Percentiles rank a stretch among this genome's conserved stretches.
Conservation (phyloP, 208 protist species). For the Acanthamoeba quina region DNA sequence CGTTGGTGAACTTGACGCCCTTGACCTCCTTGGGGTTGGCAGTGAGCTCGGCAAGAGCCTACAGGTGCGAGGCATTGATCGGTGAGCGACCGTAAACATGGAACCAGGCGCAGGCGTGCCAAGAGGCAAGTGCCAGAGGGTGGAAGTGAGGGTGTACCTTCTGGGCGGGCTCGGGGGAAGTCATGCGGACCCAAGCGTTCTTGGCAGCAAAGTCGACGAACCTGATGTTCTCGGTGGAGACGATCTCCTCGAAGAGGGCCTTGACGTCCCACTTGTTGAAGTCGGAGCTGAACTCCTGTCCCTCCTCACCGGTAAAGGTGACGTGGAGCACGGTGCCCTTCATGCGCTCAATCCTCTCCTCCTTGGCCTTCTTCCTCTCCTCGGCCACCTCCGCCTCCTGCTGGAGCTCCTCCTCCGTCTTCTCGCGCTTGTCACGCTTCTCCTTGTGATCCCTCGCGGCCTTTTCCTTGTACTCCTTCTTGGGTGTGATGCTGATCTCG, state of each 20-base stretch:
- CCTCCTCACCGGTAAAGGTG: not conserved
- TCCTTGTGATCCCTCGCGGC: not conserved
- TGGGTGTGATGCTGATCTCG: constrained; percentile 13
- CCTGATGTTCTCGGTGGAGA: not conserved
- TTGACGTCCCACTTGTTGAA: constrained; percentile 48
- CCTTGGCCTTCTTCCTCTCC: not conserved
- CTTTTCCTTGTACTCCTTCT: not conserved
- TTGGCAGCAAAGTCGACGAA: not conserved
- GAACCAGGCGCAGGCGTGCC: too few relatives aligned
- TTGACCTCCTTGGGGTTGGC: constrained; percentile 44
- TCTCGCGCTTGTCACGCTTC: not conserved
- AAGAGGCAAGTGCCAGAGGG: not conserved
- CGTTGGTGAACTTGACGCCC: constrained; percentile 9
- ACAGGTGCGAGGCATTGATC: not conserved
- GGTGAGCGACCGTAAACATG: too few relatives aligned
- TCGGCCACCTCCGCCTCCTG: not conserved
- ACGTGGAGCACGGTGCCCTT: constrained; percentile 31
- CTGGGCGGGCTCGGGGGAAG: not conserved
- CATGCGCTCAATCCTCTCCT: not conserved
- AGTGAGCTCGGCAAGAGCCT: not conserved
- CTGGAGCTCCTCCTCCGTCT: not conserved
- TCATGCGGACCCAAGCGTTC: not conserved
- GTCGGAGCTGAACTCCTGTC: not conserved
- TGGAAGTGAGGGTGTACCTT: not conserved
- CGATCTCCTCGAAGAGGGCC: not conserved